Evolutionary conservation across 2,329 filamentous ascomycete genomes (phyloP).

Genomic region (Phyllosticta capitalensis): DNA sequence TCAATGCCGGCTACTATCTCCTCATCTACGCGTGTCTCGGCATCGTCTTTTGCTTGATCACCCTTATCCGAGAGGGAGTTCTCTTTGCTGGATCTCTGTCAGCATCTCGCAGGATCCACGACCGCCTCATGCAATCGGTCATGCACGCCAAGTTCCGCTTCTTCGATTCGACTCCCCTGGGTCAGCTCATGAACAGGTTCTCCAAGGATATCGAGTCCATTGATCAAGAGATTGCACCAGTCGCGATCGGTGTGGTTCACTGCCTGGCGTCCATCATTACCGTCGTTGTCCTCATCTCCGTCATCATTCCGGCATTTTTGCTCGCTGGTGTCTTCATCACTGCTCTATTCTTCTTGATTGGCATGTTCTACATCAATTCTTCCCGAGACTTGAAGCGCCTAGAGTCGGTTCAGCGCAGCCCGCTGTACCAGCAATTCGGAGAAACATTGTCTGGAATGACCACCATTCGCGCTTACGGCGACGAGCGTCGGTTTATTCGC

Average conservation of each 20-base stretch:
- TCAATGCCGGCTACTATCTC: constrained; percentile 79
- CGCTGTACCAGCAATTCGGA: constrained; percentile 94
- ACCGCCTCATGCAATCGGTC: constrained; percentile 65
- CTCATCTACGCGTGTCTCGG: constrained; percentile 74
- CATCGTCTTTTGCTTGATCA: constrained; percentile 65
- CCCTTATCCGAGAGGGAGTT: constrained; percentile 73
- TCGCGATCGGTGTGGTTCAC: constrained; percentile 68
- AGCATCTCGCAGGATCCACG: constrained; percentile 78
- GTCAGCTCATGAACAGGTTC: constrained; percentile 96
- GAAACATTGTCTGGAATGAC: constrained; percentile 92
- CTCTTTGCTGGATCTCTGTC: constrained; percentile 86
- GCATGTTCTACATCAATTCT: constrained; percentile 78
- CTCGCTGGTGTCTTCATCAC: constrained; percentile 81
- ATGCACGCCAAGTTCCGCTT: constrained; percentile 92
- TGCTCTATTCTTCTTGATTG: constrained; percentile 70
- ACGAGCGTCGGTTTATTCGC: constrained; percentile 83
- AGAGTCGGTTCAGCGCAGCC: constrained; percentile 88
- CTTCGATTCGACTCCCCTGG: constrained; percentile 91
- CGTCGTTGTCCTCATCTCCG: constrained; percentile 76
- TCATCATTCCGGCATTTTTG: constrained; percentile 84
- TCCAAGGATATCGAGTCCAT: constrained; percentile 94
- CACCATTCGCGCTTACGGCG: constrained; percentile 92
- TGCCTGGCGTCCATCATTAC: constrained; percentile 64
- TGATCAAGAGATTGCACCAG: constrained; percentile 89
- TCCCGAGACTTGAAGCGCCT: constrained; percentile 94